A percentile compares a stretch with the other conserved stretches of the same genome.
phyloP scores from a whole-genome alignment of 73 alveolate genomes.

The Effrenium voratum region DNA sequence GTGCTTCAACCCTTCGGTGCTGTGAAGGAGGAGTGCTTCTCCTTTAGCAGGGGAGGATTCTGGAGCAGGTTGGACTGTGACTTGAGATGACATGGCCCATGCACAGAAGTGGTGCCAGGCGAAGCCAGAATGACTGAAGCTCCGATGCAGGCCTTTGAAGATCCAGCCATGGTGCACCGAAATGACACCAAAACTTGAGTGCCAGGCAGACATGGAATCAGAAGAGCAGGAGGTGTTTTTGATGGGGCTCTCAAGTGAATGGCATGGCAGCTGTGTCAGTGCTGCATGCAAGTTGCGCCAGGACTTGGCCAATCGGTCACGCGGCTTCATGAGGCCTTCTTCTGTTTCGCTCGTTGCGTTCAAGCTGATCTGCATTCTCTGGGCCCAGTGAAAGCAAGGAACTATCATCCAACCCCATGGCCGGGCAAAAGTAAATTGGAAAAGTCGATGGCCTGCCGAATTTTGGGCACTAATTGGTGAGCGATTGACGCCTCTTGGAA shows the following conservation, averaged over 20 bases:
- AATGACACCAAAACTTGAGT: neutral
- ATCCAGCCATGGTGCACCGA: neutral
- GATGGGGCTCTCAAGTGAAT: too few relatives aligned
- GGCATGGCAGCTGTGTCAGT: neutral
- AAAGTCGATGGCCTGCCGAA: too few relatives aligned
- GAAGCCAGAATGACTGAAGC: neutral
- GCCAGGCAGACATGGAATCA: too few relatives aligned
- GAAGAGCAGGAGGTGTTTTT: too few relatives aligned
- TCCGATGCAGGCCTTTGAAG: neutral
- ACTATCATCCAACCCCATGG: too few relatives aligned
- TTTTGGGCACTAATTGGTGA: too few relatives aligned
- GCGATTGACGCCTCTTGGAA: too few relatives aligned
- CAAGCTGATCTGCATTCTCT: too few relatives aligned
- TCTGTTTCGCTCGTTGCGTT: too few relatives aligned
- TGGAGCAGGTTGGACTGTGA: neutral
- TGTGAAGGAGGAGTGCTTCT: conserved; percentile 31
- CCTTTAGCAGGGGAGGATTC: conserved; percentile 25
- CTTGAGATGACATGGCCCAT: neutral
- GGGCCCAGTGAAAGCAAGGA: too few relatives aligned
- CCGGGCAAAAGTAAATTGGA: too few relatives aligned
- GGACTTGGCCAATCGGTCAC: conserved; percentile 63
- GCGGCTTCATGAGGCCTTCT: conserved; percentile 88
- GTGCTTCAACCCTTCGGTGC: neutral
- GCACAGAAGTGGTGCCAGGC: neutral
- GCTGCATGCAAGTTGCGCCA: neutral